These are phyloP conservation scores for Talaromyces sp. DNA, from an alignment of 2,329 filamentous ascomycete genomes.

Conservation along the genomic window DNA sequence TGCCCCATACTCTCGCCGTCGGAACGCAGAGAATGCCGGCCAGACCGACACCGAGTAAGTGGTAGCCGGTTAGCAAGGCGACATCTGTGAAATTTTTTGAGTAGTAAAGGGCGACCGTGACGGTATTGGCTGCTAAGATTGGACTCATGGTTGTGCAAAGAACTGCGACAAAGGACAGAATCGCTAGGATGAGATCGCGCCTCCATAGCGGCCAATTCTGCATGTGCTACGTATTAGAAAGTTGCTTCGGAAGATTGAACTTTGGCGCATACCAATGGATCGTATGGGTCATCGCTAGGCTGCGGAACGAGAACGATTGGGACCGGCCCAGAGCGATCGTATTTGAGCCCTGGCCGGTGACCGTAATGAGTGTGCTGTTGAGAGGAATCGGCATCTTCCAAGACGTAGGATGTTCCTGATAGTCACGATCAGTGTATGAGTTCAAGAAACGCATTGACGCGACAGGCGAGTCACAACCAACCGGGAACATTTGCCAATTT, in stretches of 20 bases:
- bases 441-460: neutral
- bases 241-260: constrained; percentile 24
- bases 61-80: constrained; percentile 80
- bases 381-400: constrained; percentile 51
- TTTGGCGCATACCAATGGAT: constrained; percentile 59
- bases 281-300: constrained; percentile 83
- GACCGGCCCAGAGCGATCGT: constrained; percentile 59
- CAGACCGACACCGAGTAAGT: constrained; percentile 73
- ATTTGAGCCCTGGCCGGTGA: constrained; percentile 55
- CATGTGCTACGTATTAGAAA: constrained; percentile 1
- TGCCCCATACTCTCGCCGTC: constrained; percentile 84
- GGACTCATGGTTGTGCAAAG: constrained; percentile 80
- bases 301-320: constrained; percentile 83
- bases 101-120: constrained; percentile 68
- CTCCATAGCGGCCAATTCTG: constrained; percentile 79
- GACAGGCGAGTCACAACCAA: constrained; percentile 27
- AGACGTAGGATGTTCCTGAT: constrained; percentile 50
- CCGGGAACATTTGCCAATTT: constrained; percentile 67
- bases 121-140: constrained; percentile 80
- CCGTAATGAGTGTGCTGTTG: constrained; percentile 12
- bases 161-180: constrained; percentile 73
- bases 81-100: constrained; percentile 62
- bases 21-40: constrained; percentile 82
- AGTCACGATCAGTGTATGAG: neutral
- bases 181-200: constrained; percentile 71